Base-by-base conservation (phyloP, 23 red algal genomes). In the Gracilaria domingensis region DNA sequence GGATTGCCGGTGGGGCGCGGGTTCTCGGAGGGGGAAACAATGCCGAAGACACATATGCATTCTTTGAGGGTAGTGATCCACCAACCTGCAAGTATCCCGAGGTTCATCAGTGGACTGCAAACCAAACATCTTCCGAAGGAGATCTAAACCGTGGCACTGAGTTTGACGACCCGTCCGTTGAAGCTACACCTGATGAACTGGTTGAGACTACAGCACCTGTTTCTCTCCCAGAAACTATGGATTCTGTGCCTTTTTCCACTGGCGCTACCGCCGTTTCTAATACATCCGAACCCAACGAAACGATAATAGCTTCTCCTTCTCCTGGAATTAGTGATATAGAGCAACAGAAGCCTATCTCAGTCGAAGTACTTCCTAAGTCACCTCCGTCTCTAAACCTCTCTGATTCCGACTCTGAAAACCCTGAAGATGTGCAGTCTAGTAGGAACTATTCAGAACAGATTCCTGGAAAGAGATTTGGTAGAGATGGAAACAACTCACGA, bases 1-100 rank as follows among this genome's bases (percentile, higher is more conserved):
- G 81, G 81, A 79, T 93, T 16, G 90, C 90, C 14, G 90, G 79
- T 18, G 90, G 90, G 23, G 60, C 81, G 35, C 53, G 57, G 18
- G 76, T 86, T 30, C 51, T 84, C 20, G 90, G 80, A 0, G 80
- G 90, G 30, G 80, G 90, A 0, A 66, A 71, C 24, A 64, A 77
- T 20, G 74, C 71, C 12, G 12, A 60, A 23, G 87, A 77, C 26
- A 90, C 87, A 35, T 53, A 80, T 61, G 87, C 87, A 14, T 81
- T 65, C 74, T 90, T 81, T 35, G 87, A 90, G 9, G 87, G 87
- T 4, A 56, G 53, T 28, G 25, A 79, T 14, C 61, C 65, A 44
- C 65, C 82, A 35, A 3, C 64, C 7, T 69, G 64, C 38, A 30
- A 24, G 18, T 5, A 69, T 7, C 14, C 5, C 32, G 8, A 18